Conservation (phyloP, 129 eudicot genomes). For the Arctium minus region DNA sequence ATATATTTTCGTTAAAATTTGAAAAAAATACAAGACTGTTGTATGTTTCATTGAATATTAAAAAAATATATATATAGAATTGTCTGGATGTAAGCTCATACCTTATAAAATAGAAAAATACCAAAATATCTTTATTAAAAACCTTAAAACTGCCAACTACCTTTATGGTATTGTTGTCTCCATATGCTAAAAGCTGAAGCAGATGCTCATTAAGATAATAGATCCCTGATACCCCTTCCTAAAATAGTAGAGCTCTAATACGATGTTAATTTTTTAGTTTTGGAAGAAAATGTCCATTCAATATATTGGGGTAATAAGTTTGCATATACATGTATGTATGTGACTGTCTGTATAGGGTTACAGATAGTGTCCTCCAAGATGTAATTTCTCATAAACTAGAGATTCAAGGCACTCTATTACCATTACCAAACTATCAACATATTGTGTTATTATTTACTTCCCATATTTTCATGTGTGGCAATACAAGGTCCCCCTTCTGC, state of each 20-base stretch:
- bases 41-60: not conserved
- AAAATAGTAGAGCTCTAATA: not conserved
- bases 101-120: not conserved
- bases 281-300: not conserved
- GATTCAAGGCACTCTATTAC: too few species aligned
- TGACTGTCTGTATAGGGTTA: too few species aligned
- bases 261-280: too few species aligned
- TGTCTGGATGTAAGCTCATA: not conserved
- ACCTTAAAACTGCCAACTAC: not conserved
- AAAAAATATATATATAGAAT: not conserved
- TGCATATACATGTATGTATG: too few species aligned
- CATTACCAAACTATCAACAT: too few species aligned
- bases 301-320: too few species aligned
- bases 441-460: too few species aligned
- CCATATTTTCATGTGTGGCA: too few species aligned
- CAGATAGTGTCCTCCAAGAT: too few species aligned
- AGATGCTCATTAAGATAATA: not conserved
- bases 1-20: not conserved
- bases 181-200: not conserved
- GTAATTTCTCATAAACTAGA: too few species aligned
- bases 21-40: not conserved
- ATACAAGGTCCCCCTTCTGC: too few species aligned
- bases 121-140: not conserved
- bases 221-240: not conserved
- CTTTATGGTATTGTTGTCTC: not conserved